Base-by-base conservation (phyloP, 148 eudicot genomes). In the Spergularia bocconei region DNA sequence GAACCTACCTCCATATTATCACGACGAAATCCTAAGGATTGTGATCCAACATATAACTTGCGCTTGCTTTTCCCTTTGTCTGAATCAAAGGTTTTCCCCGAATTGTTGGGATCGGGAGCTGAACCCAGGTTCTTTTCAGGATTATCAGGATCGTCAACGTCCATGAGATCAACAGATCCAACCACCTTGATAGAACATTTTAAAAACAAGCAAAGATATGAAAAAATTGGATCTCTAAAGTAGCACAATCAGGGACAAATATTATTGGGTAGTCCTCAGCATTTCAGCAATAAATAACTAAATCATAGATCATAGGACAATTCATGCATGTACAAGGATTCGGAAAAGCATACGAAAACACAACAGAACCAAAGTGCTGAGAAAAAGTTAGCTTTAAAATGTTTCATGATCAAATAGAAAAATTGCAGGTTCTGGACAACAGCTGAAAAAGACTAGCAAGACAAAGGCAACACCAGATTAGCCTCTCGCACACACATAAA, bases 161-260 rank as follows among this genome's bases (percentile, higher is more conserved):
- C 99, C 96, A 92, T 92, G 82, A 82, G 93, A 76, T 95, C 96
- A 72, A 91, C 74, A 66, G 96, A 77, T 64, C 99, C 99, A 73
- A 92, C 97, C 68, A 90, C 97, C 99, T 95, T 53, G 11, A 84
- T 25, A 59, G 38, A 56, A 80, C 10, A 48, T 70, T 29, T 29
- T 29, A 78, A 19, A 36, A 29, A 61, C 58, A 9, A 53, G 63
- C 23, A 61, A 61, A 2, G 57, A 7, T 52, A 52, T 41, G 25
- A 11, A 58, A 19, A 7, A 47, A 60, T 3, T 17, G 36, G 21
- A 25, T 2, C 76, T 25, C 47, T 7, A 36, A 25, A 54, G 16
- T 14, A 10, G 47, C 55, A 13, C 39, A 67, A 47, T 53, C 20
- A 50, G 17, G 39, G 33, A 69, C 13, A 60, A 13, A 69, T 15